A percentile compares a stretch with the other conserved stretches of the same genome.
phyloP scores from a whole-genome alignment of 108 stramenopile genomes.

The Cyclotella sp. region DNA sequence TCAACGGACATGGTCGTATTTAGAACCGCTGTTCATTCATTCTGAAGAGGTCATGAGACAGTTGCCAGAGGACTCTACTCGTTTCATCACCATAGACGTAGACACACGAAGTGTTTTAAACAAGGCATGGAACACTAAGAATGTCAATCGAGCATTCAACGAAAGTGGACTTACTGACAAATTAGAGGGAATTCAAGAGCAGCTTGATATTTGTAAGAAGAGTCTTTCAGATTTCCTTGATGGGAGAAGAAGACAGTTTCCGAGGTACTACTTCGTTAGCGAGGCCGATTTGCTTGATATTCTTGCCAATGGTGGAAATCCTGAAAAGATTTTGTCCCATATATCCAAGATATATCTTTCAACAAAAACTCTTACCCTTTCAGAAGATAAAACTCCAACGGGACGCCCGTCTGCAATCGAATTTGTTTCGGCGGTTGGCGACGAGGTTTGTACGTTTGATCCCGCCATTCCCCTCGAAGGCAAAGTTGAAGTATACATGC shows the following conservation, averaged over 20 bases:
- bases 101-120: constrained; percentile 65
- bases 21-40: constrained; percentile 85
- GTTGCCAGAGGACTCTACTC: constrained; percentile 79
- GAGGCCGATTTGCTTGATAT: constrained; percentile 85
- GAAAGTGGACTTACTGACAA: constrained; percentile 58
- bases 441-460: constrained; percentile 73
- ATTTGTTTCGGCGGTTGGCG: constrained; percentile 71
- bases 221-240: constrained; percentile 83
- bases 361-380: constrained; percentile 63
- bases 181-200: constrained; percentile 69
- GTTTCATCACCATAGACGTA: constrained; percentile 75
- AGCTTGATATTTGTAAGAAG: constrained; percentile 84
- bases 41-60: constrained; percentile 86
- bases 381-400: constrained; percentile 29
- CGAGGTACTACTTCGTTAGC: constrained; percentile 85
- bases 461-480: constrained; percentile 77
- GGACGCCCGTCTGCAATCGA: constrained; percentile 60
- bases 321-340: constrained; percentile 75
- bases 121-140: constrained; percentile 62
- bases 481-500: constrained; percentile 87
- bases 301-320: constrained; percentile 77
- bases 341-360: constrained; percentile 81
- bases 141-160: constrained; percentile 74
- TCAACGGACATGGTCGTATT: constrained; percentile 86
- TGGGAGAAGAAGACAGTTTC: constrained; percentile 78